Evolutionary conservation across 352 stramenopile species (phyloP).

Genomic region (Plasmopara halstedii): DNA sequence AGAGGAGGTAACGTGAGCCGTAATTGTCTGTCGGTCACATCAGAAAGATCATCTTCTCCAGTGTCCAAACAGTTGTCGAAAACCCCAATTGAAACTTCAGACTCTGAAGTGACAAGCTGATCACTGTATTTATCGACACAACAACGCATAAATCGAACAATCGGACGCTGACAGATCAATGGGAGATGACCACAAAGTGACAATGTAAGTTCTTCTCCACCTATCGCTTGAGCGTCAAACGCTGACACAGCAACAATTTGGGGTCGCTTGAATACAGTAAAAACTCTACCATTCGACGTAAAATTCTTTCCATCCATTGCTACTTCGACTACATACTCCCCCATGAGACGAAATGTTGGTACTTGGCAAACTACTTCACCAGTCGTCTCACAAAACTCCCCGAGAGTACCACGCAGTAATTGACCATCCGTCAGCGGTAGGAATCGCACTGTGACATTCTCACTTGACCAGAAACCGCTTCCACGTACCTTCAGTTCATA

Average conservation of each 20-base stretch:
- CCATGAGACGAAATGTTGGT: conserved; percentile 52
- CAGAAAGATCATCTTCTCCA: conserved; percentile 9
- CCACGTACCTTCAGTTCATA: conserved; percentile 56
- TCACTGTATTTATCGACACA: conserved; percentile 6
- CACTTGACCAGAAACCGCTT: conserved; percentile 69
- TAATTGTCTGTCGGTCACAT: conserved; percentile 11
- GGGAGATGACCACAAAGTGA: conserved; percentile 34
- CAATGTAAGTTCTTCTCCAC: conserved; percentile 30
- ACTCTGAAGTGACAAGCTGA: not conserved
- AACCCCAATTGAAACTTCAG: not conserved
- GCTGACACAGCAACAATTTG: conserved; percentile 31
- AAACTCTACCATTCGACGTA: conserved; percentile 44
- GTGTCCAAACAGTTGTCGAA: conserved; percentile 13
- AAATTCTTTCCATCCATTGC: conserved; percentile 80
- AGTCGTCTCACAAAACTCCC: conserved; percentile 25
- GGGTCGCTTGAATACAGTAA: conserved; percentile 48
- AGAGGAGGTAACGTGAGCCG: conserved; percentile 26
- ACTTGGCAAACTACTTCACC: conserved; percentile 53
- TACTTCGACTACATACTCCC: conserved; percentile 61
- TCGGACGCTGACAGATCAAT: conserved; percentile 19
- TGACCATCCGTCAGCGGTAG: conserved; percentile 45
- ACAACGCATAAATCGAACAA: conserved; percentile 36
- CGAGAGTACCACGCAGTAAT: conserved; percentile 42
- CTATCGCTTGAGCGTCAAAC: conserved; percentile 25
- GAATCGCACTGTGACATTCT: conserved; percentile 77